Conservation (phyloP, 768 basidiomycete genomes). For the Coprinellus aureogranulatus region DNA sequence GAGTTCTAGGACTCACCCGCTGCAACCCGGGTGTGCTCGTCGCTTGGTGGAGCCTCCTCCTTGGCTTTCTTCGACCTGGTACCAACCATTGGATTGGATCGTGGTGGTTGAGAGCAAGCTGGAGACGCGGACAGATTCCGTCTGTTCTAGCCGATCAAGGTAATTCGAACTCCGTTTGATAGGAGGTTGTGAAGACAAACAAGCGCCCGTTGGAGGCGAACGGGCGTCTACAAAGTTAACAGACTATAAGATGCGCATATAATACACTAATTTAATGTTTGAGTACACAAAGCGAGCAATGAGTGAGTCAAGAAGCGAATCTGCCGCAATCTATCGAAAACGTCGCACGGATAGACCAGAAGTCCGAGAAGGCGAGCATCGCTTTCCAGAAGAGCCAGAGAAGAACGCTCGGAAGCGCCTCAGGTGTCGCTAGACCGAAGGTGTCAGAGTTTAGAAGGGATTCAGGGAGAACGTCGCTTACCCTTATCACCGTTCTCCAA, state of each 20-base stretch:
- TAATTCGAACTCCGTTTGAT: not conserved
- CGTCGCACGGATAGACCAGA: not conserved
- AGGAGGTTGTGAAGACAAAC: not conserved
- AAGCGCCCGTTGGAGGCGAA: not conserved
- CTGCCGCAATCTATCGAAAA: not conserved
- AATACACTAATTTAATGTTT: not conserved
- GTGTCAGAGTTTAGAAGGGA: not conserved
- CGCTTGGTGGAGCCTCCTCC: too few species aligned
- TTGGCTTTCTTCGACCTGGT: too few species aligned
- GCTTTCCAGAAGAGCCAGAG: not conserved
- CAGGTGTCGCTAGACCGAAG: not conserved
- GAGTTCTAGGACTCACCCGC: too few species aligned
- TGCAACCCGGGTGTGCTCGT: too few species aligned
- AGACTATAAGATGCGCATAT: not conserved
- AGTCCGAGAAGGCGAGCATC: not conserved
- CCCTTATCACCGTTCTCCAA: conserved; percentile 1
- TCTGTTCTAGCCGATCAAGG: not conserved
- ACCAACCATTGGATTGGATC: too few species aligned
- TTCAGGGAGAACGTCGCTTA: not conserved
- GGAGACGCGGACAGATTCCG: too few species aligned
- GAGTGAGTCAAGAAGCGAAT: not conserved
- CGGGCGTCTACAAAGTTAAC: not conserved
- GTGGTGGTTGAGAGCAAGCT: too few species aligned
- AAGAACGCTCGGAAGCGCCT: not conserved
- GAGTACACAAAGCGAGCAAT: not conserved